phyloP scores from a whole-genome alignment of 2,329 filamentous ascomycete genomes.

The Stromatinia cepivora region DNA sequence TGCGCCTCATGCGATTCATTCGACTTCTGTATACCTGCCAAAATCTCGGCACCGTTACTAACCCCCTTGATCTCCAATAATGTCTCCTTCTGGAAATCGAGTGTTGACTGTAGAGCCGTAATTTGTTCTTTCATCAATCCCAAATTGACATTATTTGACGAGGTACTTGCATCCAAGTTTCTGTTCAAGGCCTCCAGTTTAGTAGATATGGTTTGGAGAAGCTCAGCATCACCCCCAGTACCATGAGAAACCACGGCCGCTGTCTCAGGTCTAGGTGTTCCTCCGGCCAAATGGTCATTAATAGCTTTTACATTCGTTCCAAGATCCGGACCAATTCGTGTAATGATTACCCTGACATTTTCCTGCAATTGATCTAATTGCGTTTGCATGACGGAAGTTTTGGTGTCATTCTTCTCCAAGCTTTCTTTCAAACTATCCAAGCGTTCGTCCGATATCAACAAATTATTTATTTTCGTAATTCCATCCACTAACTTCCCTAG shows the following conservation, averaged over 20 bases:
- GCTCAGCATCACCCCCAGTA: slow-evolving; percentile 24
- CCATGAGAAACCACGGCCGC: slow-evolving; percentile 18
- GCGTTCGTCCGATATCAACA: slow-evolving; percentile 29
- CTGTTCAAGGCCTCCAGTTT: slow-evolving; percentile 32
- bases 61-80: slow-evolving; percentile 32
- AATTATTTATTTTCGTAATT: slow-evolving; percentile 30
- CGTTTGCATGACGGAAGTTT: slow-evolving; percentile 35
- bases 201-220: slow-evolving; percentile 32
- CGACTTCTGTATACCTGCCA: slow-evolving; percentile 35
- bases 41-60: slow-evolving; percentile 29
- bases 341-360: slow-evolving; percentile 35
- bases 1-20: slow-evolving; percentile 36
- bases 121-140: slow-evolving; percentile 30
- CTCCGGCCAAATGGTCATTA: slow-evolving; percentile 27
- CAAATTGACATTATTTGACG: slow-evolving; percentile 28
- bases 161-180: slow-evolving; percentile 28
- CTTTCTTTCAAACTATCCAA: slow-evolving; percentile 31
- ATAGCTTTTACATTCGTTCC: slow-evolving; percentile 34
- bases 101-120: slow-evolving; percentile 26
- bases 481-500: slow-evolving; percentile 31
- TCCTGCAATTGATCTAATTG: slow-evolving; percentile 39
- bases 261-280: not conserved
- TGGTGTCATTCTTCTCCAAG: slow-evolving; percentile 34
- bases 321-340: slow-evolving; percentile 34
- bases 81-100: slow-evolving; percentile 31